Percentiles rank a stretch among this genome's conserved stretches.
Conservation (phyloP, 805 yeast genomes). For the Wickerhamomyces tratensis region DNA sequence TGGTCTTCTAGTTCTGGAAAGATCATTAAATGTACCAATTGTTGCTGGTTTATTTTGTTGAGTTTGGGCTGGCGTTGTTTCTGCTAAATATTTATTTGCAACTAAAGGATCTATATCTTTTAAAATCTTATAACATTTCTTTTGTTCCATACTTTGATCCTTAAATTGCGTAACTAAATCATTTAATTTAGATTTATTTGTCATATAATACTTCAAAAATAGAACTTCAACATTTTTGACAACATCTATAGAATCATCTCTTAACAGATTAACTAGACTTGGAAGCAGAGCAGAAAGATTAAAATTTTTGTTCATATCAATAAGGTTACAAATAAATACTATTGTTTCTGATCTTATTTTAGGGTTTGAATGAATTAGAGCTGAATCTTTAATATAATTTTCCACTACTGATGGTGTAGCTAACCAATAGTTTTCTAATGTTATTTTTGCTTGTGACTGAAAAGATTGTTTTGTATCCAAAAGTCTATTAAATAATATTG, state of each 20-base stretch:
- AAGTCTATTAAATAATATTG: slow-evolving; percentile 38
- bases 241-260: slow-evolving; percentile 17
- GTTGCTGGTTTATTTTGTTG: slow-evolving; percentile 6
- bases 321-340: slow-evolving; percentile 32
- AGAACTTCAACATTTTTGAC: slow-evolving; percentile 16
- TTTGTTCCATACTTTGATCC: slow-evolving; percentile 13
- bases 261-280: slow-evolving; percentile 14
- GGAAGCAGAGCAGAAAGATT: slow-evolving; percentile 20
- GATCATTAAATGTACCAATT: slow-evolving; percentile 16
- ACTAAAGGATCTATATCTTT: slow-evolving; percentile 11
- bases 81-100: slow-evolving; percentile 11
- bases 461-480: slow-evolving; percentile 29
- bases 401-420: slow-evolving; percentile 41
- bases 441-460: slow-evolving; percentile 35
- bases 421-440: slow-evolving; percentile 46
- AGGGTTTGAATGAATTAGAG: slow-evolving; percentile 29
- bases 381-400: slow-evolving; percentile 30
- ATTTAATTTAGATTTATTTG: slow-evolving; percentile 8
- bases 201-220: slow-evolving; percentile 14
- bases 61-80: slow-evolving; percentile 2
- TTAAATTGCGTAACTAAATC: slow-evolving; percentile 13
- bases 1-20: slow-evolving; percentile 5
- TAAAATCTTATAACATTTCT: slow-evolving; percentile 7
- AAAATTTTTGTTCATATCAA: slow-evolving; percentile 25
- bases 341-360: slow-evolving; percentile 33